Evolutionary conservation across 176 grass and related monocot genomes (phyloP).

Genomic region (Typha latifolia): DNA sequence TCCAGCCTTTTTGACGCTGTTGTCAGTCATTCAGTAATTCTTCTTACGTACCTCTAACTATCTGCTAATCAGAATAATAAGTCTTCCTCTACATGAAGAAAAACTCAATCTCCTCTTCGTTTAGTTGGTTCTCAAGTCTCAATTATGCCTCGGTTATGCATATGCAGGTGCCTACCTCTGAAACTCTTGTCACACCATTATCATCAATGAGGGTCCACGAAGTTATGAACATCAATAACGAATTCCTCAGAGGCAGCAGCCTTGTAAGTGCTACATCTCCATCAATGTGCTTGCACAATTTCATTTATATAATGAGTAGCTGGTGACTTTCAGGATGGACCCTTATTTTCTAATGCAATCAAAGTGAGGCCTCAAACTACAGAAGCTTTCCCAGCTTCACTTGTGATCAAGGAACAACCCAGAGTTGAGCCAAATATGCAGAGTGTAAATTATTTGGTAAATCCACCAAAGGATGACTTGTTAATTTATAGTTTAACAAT

Average conservation of each 20-base stretch:
- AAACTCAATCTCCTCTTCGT: no score
- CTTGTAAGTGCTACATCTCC: slow-evolving; percentile 33
- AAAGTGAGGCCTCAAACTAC: slow-evolving; percentile 23
- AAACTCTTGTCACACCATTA: slow-evolving; percentile 32
- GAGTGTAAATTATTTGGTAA: slow-evolving; percentile 39
- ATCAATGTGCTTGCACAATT: slow-evolving; percentile 12
- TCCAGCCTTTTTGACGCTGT: slow-evolving; percentile 68
- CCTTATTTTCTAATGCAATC: slow-evolving; percentile 28
- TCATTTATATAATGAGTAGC: no score
- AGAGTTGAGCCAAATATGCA: slow-evolving; percentile 27
- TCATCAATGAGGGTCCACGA: slow-evolving; percentile 37
- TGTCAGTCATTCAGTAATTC: slow-evolving; percentile 27
- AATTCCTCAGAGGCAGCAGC: slow-evolving; percentile 27
- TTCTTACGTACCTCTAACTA: slow-evolving; percentile 19
- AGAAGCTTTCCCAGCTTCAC: slow-evolving; percentile 29
- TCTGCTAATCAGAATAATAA: no score
- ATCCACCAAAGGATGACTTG: no score
- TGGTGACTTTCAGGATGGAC: slow-evolving; percentile 31
- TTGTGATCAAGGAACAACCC: slow-evolving; percentile 25
- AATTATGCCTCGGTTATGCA: slow-evolving; percentile 6
- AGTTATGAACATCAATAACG: slow-evolving; percentile 30
- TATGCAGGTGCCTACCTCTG: slow-evolving; percentile 32
- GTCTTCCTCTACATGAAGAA: no score
- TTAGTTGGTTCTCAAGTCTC: no score
- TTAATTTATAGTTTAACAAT: no score